Evolutionary conservation across 495 filamentous ascomycete genomes (phyloP), one percentile per base, ranked within the genome.

Genomic region (Hypoxylon lenormandii): DNA sequence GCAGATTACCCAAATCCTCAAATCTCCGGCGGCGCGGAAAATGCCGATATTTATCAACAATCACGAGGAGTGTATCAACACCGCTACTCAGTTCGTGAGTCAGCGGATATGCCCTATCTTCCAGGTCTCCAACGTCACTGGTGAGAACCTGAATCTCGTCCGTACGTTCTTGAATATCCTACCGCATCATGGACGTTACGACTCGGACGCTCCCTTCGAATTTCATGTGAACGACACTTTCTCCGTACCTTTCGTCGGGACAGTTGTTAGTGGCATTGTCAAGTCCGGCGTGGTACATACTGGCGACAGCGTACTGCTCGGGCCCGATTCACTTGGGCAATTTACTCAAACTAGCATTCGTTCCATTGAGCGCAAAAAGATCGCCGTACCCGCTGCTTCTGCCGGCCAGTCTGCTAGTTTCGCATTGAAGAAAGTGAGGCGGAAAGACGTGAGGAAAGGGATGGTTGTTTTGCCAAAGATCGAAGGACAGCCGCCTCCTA

Each of bases 201-300:
- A 98, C 72, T 82, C 89, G 5, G 86, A 92, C 38, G 93, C 90
- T 0, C 87, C 94, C 0, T 97, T 98, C 76, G 95, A 98, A 73
- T 97, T 97, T 72, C 88, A 97, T 60, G 86, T 98, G 74, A 98
- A 98, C 75, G 95, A 98, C 78, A 97, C 92, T 6, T 98, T 98
- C 82, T 97, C 93, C n/a, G 95, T 98, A 7, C 95, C 95, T 4
- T 96, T 97, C 73, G 93, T 97, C 7, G 95, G 95, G 19, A 98
- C 95, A 0, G 95, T 98, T 1, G 93, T 98, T 7, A 93, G 92
- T 26, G 95, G 95, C 0, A 93, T 98, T 40, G 90, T 97, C 55
- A 97, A 97, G 75, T 86, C 84, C 7, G 91, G 89, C 11, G 90
- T 97, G 22, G 88, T 98, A 26, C 95, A 98, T 76, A 86, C 92